Base-by-base conservation (phyloP, 1,284 basidiomycete species). In the Hymenochaete sp. region DNA sequence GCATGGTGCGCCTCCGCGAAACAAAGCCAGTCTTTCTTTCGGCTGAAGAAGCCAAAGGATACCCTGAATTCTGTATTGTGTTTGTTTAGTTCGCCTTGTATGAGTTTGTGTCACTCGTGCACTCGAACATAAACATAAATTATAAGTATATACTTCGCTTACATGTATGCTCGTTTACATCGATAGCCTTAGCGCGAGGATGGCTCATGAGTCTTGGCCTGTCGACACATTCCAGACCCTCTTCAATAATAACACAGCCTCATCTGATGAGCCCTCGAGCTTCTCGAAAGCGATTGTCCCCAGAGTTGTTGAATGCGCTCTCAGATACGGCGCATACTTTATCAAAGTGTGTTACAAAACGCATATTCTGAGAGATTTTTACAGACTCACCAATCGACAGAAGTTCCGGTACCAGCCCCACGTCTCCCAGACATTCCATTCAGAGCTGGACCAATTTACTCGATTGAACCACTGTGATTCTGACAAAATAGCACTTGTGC, bases 371-470 rank as follows among this genome's bases (percentile, higher is more conserved):
- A 6, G 5, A 19, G 13, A 16, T 6, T 10, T 35, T 6, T 19
- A 6, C 41, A 50, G 37, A 70, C 82, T 57, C 50, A 91, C 88
- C 59, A 66, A 70, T 57, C 87, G 69, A 61, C 82, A 85, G 66
- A 89, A 90, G 56, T 92, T 85, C 48, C 83, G 70, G 56, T 84
- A 90, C 88, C 87, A 91, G 4, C 82, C 79, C 81, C 85, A 88
- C 0, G 82, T 83, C 63, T 84, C 81, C 86, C 86, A 90, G 3
- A 73, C 68, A 56, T 73, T 71, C 88, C 89, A 92, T 46, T 82
- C 77, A 21, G 77, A 70, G 32, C 74, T 68, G 28, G 67, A 67
- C 85, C 85, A 88, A 33, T 67, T 72, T 4, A 65, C 67, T n/a
- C 82, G 78, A 42, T 75, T 75, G 36, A 75, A 68, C 84, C 86